phyloP scores from a whole-genome alignment of 306 rosid species.

The Dryas alaskensis region DNA sequence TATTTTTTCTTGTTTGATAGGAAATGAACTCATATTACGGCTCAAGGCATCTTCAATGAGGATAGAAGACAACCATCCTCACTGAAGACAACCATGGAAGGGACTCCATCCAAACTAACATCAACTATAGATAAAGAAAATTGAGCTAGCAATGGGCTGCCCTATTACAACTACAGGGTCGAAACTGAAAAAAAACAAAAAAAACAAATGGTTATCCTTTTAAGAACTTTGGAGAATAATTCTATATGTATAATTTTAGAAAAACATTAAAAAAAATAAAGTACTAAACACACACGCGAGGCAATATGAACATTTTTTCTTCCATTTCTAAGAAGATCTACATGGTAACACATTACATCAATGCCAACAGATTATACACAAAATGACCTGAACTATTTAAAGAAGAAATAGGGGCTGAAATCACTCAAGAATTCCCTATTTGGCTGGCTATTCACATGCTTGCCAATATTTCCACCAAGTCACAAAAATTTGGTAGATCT shows the following conservation, averaged over 20 bases:
- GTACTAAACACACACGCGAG: conserved; percentile 4
- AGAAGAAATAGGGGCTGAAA: conserved; percentile 30
- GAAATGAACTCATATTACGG: too few relatives aligned
- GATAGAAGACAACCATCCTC: too few relatives aligned
- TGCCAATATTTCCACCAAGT: conserved; percentile 36
- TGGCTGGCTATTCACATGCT: conserved; percentile 53
- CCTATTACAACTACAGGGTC: too few relatives aligned
- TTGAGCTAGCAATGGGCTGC: too few relatives aligned
- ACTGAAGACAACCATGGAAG: too few relatives aligned
- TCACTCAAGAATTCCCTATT: conserved; percentile 40
- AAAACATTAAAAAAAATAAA: neutral
- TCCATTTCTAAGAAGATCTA: conserved; percentile 34
- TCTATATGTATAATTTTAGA: neutral
- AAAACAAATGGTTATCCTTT: neutral
- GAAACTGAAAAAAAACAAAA: too few relatives aligned
- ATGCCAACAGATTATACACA: conserved; percentile 44
- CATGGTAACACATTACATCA: conserved; percentile 26
- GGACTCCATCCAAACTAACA: too few relatives aligned
- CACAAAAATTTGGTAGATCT: conserved; percentile 46
- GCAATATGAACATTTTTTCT: conserved; percentile 41
- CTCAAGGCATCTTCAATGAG: too few relatives aligned
- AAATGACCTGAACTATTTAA: conserved; percentile 40
- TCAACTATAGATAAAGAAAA: too few relatives aligned
- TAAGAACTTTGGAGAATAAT: neutral
- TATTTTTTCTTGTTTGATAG: too few relatives aligned